phyloP scores from a whole-genome alignment of 768 basidiomycete species.

The Mycena epipterygia region DNA sequence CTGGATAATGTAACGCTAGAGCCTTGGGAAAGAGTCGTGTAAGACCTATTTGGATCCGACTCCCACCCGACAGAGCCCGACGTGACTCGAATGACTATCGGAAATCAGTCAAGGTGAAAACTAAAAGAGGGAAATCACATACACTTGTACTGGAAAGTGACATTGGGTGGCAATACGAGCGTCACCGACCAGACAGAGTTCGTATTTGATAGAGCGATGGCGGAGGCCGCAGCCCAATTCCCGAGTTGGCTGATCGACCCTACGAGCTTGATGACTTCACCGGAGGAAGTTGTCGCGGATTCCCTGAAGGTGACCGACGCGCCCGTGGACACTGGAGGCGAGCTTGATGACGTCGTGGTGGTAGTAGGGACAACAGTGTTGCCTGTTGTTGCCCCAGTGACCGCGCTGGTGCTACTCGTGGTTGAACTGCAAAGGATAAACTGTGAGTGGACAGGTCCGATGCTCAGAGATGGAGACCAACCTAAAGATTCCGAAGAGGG shows the following conservation, averaged over 20 bases:
- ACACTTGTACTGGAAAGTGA: conserved; percentile 34
- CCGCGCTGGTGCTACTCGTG: conserved; percentile 17
- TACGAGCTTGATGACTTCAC: conserved; percentile 25
- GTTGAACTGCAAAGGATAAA: conserved; percentile 8
- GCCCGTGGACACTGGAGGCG: conserved; percentile 5
- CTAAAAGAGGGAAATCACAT: neutral
- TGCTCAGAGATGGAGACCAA: neutral
- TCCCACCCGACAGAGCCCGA: conserved; percentile 28
- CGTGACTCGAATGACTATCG: conserved; percentile 27
- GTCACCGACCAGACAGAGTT: conserved; percentile 31
- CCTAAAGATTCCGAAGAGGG: conserved; percentile 22
- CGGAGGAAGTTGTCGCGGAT: conserved; percentile 17
- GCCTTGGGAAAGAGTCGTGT: conserved; percentile 20
- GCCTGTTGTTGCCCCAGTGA: neutral
- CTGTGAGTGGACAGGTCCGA: neutral
- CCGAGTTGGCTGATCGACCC: conserved; percentile 27
- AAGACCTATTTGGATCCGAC: conserved; percentile 29
- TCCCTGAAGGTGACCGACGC: conserved; percentile 28
- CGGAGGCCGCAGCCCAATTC: conserved; percentile 26
- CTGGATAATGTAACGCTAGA: conserved; percentile 12
- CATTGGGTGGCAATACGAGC: conserved; percentile 24
- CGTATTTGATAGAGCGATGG: conserved; percentile 11
- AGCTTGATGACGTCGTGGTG: neutral
- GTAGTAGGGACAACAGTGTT: neutral
- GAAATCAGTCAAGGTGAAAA: neutral